Evolutionary conservation across 768 basidiomycete genomes (phyloP), one percentile per base, ranked within the genome.

Genomic region (Mycena polygramma): DNA sequence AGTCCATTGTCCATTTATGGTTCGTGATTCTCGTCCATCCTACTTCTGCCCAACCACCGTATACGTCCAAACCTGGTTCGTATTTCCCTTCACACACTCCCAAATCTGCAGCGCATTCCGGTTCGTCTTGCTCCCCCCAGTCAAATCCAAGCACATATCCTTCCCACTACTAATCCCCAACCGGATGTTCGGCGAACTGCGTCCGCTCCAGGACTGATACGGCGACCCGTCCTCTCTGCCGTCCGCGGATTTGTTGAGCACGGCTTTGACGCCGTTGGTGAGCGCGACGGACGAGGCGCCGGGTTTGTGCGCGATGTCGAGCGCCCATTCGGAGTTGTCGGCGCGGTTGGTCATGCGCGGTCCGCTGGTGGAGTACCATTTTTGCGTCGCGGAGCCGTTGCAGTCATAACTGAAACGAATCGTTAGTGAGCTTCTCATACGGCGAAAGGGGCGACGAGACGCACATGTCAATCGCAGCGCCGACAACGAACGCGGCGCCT

Each of bases 271-370:
- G 30, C 63, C 63, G 63, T 65, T 65, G 54, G 24, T 35, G 54
- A 57, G 54, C 43, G 35, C 43, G 30, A 48, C 54, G 54, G 63
- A 37, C 24, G 43, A 30, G 30, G 30, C 30, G 30, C 30, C 30
- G 63, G 19, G 30, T 55, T 30, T 30, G 64, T 46, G 64, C 39
- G 64, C 64, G 64, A 66, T 48, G 49, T 66, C 64, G 46, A 66
- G 54, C 46, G 64, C 64, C 64, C 64, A 66, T 57, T 66, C 64
- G 64, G 64, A 66, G 37, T 48, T 48, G 64, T 66, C 64, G 64
- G 64, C 64, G 64, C 55, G 64, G 36, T 58, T 66, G 55, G 36
- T 49, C 55, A 65, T 65, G 30, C 63, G 63, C n/a, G 63, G 63
- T 46, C 54, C 45, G 26, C 61, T 63, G 63, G 54, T 65, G 45